A percentile compares a stretch with the other conserved stretches of the same genome.
phyloP scores from a whole-genome alignment of 257 asterid species.

The Gentiana straminea region DNA sequence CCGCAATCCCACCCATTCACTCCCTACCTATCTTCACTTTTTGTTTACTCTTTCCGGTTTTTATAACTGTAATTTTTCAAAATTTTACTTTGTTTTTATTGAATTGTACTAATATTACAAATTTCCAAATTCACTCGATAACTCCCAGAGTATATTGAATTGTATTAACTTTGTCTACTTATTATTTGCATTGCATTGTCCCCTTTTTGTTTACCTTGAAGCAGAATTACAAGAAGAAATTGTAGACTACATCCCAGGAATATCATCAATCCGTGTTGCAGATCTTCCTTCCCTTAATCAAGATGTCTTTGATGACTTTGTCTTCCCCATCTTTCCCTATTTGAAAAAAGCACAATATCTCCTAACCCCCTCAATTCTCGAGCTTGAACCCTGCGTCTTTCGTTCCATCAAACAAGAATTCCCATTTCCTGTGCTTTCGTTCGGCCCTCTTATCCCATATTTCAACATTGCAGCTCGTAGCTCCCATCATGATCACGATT shows the following conservation, averaged over 20 bases:
- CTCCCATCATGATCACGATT: slow-evolving; percentile 10
- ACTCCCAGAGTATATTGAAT: too few relatives aligned
- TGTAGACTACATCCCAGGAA: slow-evolving; percentile 37
- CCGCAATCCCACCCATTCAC: too few relatives aligned
- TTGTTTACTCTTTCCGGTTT: too few relatives aligned
- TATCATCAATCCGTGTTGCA: slow-evolving; percentile 31
- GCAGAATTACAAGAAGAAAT: slow-evolving; percentile 39
- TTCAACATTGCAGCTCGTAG: slow-evolving; percentile 10
- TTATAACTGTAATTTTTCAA: too few relatives aligned
- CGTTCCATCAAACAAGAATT: slow-evolving; percentile 34
- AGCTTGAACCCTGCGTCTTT: slow-evolving; percentile 31
- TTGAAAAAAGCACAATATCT: slow-evolving; percentile 28
- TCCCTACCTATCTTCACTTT: too few relatives aligned
- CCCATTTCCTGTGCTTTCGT: slow-evolving; percentile 36
- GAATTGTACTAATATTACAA: too few relatives aligned
- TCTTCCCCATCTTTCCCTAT: neutral
- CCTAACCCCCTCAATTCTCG: slow-evolving; percentile 28
- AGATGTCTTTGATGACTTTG: neutral
- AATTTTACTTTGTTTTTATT: too few relatives aligned
- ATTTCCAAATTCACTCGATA: too few relatives aligned
- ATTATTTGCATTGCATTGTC: too few relatives aligned
- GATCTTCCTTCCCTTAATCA: slow-evolving; percentile 18
- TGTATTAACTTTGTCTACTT: too few relatives aligned
- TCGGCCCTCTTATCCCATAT: slow-evolving; percentile 58
- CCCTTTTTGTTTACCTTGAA: neutral